phyloP scores from a whole-genome alignment of 208 protist genomes.

The Wallacemonas sp. region DNA sequence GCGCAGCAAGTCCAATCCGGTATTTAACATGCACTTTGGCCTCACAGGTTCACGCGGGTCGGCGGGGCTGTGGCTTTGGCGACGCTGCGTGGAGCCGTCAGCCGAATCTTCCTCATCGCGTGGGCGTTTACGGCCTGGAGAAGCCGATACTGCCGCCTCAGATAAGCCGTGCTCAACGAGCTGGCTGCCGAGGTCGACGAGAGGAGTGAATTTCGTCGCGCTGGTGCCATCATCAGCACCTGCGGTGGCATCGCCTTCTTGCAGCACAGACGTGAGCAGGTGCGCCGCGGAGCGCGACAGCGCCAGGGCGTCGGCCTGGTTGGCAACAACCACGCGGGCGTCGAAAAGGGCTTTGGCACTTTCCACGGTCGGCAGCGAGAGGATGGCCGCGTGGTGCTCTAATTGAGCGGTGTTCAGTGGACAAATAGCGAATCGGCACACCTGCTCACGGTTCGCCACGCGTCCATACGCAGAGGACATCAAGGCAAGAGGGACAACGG shows the following conservation, averaged over 20 bases:
- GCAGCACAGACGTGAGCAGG: background rate
- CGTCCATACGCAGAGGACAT: too few relatives aligned
- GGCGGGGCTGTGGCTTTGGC: background rate
- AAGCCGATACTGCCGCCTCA: background rate
- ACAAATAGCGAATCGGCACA: background rate
- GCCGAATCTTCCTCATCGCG: background rate
- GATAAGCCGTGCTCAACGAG: background rate
- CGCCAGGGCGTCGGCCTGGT: background rate
- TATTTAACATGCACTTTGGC: too few relatives aligned
- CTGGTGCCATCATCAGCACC: too few relatives aligned
- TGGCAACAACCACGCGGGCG: background rate
- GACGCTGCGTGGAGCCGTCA: background rate
- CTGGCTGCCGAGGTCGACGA: background rate
- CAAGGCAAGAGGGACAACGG: background rate
- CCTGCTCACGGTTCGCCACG: too few relatives aligned
- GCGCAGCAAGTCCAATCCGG: background rate
- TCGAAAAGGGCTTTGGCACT: background rate
- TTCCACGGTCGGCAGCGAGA: background rate
- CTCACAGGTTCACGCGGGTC: too few relatives aligned
- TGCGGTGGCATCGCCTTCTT: background rate
- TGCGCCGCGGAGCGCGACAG: background rate
- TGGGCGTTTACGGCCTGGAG: background rate
- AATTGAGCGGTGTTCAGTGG: background rate
- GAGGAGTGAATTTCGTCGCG: too few relatives aligned
- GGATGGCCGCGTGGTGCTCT: background rate